phyloP scores from a whole-genome alignment of 306 rosid species.

The Cucurbita ficifolia region DNA sequence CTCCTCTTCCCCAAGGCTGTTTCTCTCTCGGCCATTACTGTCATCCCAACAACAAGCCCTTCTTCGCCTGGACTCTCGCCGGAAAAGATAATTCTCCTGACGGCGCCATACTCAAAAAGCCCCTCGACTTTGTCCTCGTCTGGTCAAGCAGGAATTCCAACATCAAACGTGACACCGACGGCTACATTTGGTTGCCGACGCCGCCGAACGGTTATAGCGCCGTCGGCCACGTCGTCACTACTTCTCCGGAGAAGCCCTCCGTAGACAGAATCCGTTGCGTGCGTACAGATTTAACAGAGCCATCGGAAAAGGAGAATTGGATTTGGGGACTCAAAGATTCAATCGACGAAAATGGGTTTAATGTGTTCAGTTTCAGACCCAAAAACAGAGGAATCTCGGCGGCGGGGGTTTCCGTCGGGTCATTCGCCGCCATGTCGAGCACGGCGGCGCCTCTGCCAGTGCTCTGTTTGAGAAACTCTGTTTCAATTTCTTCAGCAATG shows the following conservation, averaged over 20 bases:
- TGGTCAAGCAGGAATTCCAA: constrained; percentile 35
- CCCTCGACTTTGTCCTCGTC: constrained; percentile 42
- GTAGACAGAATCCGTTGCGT: constrained; percentile 44
- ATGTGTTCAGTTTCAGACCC: constrained; percentile 39
- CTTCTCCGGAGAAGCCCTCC: constrained; percentile 36
- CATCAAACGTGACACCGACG: constrained; percentile 26
- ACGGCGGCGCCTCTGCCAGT: constrained; percentile 2
- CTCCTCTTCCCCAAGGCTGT: constrained; percentile 49
- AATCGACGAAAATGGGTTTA: constrained; percentile 17
- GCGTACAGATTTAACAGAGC: constrained; percentile 46
- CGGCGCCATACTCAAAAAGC: constrained; percentile 19
- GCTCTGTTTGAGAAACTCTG: constrained; percentile 45
- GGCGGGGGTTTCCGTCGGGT: constrained; percentile 36
- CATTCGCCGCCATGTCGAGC: constrained; percentile 27
- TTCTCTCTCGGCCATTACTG: constrained; percentile 48
- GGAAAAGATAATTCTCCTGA: constrained; percentile 22
- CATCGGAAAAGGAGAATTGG: constrained; percentile 28
- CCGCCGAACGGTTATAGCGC: constrained; percentile 60
- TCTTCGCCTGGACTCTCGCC: constrained; percentile 51
- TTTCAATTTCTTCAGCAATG: constrained; percentile 22
- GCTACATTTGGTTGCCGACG: constrained; percentile 58
- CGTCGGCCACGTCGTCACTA: constrained; percentile 45
- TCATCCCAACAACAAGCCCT: constrained; percentile 63
- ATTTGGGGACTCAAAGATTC: constrained; percentile 38
- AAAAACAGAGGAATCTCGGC: constrained; percentile 30